Evolutionary conservation across 2,329 filamentous ascomycete genomes (phyloP).

Genomic region (Verticillium zaregamsianum): DNA sequence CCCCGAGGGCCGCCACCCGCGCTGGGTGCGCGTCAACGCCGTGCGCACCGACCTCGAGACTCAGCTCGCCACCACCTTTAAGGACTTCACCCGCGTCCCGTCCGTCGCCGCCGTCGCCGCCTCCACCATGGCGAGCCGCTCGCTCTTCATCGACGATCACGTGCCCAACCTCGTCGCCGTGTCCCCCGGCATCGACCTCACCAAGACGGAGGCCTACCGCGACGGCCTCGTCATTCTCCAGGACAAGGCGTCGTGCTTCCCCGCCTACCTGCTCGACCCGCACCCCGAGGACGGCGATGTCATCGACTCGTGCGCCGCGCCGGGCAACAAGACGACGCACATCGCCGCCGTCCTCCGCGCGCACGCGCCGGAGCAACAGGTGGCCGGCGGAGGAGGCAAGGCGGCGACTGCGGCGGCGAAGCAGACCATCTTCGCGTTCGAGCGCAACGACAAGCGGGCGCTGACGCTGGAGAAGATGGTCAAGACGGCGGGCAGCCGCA

Average conservation of each 20-base stretch:
- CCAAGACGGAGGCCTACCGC: constrained; percentile 68
- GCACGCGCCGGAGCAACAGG: constrained; percentile 28
- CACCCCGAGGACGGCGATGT: constrained; percentile 65
- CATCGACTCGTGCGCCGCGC: constrained; percentile 91
- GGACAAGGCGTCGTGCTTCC: constrained; percentile 96
- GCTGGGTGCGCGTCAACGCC: constrained; percentile 88
- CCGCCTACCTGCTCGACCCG: constrained; percentile 79
- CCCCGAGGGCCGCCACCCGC: constrained; percentile 61
- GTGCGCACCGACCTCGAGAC: constrained; percentile 66
- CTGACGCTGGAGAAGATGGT: constrained; percentile 84
- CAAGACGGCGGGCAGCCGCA: constrained; percentile 65
- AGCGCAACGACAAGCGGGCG: constrained; percentile 68
- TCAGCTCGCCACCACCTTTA: constrained; percentile 73
- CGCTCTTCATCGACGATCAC: constrained; percentile 70
- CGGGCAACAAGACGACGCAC: constrained; percentile 97
- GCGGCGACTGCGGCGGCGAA: constrained; percentile 17
- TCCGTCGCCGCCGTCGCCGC: constrained; percentile 54
- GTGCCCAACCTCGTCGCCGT: constrained; percentile 82
- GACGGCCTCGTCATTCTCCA: constrained; percentile 82
- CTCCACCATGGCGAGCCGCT: constrained; percentile 31
- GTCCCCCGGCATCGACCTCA: constrained; percentile 67
- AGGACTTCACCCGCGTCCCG: constrained; percentile 52
- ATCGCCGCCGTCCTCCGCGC: constrained; percentile 68
- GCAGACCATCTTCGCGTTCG: constrained; percentile 69
- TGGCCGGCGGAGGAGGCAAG: no score